Conservation (phyloP, 148 eudicot genomes). For the Silene conica region DNA sequence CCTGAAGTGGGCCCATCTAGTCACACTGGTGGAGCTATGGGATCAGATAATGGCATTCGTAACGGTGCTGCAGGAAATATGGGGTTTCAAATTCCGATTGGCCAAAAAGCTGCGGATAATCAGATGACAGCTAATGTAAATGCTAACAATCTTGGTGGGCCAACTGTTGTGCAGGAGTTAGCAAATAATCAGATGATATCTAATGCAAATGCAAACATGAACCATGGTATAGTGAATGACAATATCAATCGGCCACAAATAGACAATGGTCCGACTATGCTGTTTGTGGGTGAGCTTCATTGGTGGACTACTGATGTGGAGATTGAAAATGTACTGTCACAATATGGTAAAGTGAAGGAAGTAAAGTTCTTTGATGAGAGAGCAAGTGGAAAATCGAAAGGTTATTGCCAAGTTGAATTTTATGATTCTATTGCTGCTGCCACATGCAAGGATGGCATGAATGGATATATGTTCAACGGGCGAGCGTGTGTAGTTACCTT, state of each 20-base stretch:
- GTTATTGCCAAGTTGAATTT: slow-evolving; percentile 95
- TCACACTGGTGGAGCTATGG: slow-evolving; percentile 18
- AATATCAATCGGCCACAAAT: slow-evolving; percentile 46
- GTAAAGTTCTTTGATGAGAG: slow-evolving; percentile 91
- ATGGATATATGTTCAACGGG: slow-evolving; percentile 78
- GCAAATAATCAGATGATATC: slow-evolving; percentile 34
- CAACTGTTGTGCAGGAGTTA: slow-evolving; percentile 39
- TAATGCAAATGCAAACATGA: slow-evolving; percentile 40
- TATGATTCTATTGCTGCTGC: slow-evolving; percentile 59
- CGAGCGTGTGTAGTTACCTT: slow-evolving; percentile 86
- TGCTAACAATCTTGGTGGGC: slow-evolving; percentile 34
- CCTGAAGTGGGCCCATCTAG: slow-evolving; percentile 33
- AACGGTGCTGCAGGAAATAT: slow-evolving; percentile 37
- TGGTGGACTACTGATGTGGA: slow-evolving; percentile 99
- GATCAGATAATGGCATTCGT: slow-evolving; percentile 38
- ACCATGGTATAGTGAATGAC: slow-evolving; percentile 39
- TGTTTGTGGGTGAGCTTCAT: slow-evolving; percentile 93
- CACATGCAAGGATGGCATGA: slow-evolving; percentile 86
- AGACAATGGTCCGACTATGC: slow-evolving; percentile 74
- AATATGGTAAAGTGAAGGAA: slow-evolving; percentile 84
- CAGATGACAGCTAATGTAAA: slow-evolving; percentile 20
- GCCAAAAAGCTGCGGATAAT: slow-evolving; percentile 33
- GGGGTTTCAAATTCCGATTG: slow-evolving; percentile 48
- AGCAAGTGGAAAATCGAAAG: slow-evolving; percentile 97
- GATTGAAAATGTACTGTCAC: slow-evolving; percentile 65